Conservation (phyloP, 768 basidiomycete species). For the Leucocoprinus leucothites region DNA sequence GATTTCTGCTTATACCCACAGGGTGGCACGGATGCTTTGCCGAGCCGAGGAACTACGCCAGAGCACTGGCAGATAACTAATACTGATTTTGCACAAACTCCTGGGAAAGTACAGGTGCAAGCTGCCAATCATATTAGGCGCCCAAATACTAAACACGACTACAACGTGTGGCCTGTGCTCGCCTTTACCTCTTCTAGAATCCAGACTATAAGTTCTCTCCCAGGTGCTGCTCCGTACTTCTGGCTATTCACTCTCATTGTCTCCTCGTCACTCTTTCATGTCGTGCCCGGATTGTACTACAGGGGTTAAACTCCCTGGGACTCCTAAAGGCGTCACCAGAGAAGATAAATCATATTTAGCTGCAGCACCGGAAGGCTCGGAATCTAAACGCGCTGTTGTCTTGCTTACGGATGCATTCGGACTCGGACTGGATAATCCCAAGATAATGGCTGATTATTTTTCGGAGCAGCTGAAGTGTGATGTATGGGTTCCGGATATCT, state of each 20-base stretch:
- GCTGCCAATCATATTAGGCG: not conserved
- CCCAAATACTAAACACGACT: not conserved
- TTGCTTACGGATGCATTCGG: constrained; percentile 59
- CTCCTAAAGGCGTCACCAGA: constrained; percentile 37
- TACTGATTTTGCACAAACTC: not conserved
- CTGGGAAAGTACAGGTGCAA: not conserved
- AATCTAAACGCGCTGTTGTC: constrained; percentile 39
- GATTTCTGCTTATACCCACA: too few relatives aligned
- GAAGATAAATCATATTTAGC: constrained; percentile 40
- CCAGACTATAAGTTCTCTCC: not conserved
- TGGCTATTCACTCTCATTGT: not conserved
- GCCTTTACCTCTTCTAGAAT: not conserved
- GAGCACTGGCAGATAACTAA: not conserved
- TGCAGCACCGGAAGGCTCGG: constrained; percentile 19
- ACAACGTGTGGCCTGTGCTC: not conserved
- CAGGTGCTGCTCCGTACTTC: not conserved
- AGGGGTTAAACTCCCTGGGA: constrained; percentile 41
- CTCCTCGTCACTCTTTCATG: constrained; percentile 16
- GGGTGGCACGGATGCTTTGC: not conserved
- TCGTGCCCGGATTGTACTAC: constrained; percentile 41
- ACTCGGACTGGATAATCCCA: constrained; percentile 46
- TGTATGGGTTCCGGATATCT: constrained; percentile 64
- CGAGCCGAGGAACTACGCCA: not conserved
- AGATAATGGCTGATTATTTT: constrained; percentile 55
- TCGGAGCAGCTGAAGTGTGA: constrained; percentile 49